These are phyloP conservation scores for Neurospora sp. DNA, from an alignment of 495 filamentous ascomycete genomes.

Conservation along the genomic window DNA sequence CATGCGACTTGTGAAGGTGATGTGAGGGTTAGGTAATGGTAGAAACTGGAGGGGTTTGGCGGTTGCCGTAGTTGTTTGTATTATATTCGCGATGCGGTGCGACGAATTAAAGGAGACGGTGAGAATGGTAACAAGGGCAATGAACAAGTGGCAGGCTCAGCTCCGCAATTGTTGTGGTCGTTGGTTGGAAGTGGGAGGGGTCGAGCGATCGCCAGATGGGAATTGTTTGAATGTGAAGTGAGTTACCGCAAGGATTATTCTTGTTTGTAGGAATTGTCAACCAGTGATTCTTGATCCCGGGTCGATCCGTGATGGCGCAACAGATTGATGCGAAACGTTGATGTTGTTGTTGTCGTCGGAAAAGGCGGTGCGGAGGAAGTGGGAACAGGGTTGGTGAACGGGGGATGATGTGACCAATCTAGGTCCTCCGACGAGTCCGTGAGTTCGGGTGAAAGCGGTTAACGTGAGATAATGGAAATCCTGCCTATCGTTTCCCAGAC, in stretches of 20 bases:
- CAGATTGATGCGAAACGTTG: background rate
- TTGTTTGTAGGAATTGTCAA: background rate
- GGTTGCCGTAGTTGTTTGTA: background rate
- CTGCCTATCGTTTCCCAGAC: background rate
- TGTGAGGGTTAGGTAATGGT: background rate
- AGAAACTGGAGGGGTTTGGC: background rate
- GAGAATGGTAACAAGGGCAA: background rate
- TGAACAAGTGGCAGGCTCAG: background rate
- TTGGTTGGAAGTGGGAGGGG: background rate
- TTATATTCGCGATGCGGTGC: background rate
- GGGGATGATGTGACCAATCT: background rate
- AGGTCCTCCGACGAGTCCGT: background rate
- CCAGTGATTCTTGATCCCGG: background rate
- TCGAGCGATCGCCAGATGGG: background rate
- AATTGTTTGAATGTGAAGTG: background rate
- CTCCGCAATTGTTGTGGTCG: background rate
- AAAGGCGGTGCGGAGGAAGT: background rate
- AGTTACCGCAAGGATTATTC: background rate
- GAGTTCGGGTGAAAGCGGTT: background rate
- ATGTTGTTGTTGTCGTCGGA: background rate
- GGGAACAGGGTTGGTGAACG: background rate
- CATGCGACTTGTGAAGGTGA: background rate
- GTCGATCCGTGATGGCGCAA: background rate
- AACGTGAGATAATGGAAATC: background rate
- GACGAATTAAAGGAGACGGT: background rate